A percentile compares a stretch with the other conserved stretches of the same genome.
These are phyloP conservation scores for Cenococcum geophilum DNA, from an alignment of 495 filamentous ascomycete species.

Conservation along the genomic window DNA sequence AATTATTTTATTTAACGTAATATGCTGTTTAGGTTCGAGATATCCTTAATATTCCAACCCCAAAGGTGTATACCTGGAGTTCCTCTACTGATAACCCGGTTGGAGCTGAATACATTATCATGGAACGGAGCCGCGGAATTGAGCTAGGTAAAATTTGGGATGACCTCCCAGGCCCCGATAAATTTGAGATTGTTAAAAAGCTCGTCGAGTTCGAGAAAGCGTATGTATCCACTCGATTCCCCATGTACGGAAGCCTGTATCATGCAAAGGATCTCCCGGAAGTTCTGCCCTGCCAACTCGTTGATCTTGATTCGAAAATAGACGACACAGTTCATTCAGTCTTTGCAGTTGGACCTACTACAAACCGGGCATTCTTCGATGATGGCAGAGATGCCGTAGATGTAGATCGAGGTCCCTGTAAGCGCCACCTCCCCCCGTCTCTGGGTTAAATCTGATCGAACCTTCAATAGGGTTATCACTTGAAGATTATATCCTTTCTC, in stretches of 20 bases:
- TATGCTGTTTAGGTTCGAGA: slow-evolving; percentile 17
- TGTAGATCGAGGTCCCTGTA: slow-evolving; percentile 23
- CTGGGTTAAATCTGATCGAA: too few relatives aligned
- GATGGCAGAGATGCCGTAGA: slow-evolving; percentile 12
- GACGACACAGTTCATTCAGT: slow-evolving; percentile 3
- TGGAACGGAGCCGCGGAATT: slow-evolving; percentile 22
- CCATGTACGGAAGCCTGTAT: slow-evolving; percentile 22
- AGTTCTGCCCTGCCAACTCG: slow-evolving; percentile 1
- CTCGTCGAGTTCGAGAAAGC: slow-evolving; percentile 13
- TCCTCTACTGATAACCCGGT: slow-evolving; percentile 16
- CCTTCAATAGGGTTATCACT: slow-evolving; percentile 16
- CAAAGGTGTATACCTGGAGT: slow-evolving; percentile 24
- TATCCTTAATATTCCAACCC: slow-evolving; percentile 18
- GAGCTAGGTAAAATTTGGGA: slow-evolving; percentile 14
- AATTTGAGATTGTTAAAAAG: slow-evolving; percentile 8
- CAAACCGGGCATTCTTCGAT: slow-evolving; percentile 19
- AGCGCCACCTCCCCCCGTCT: too few relatives aligned
- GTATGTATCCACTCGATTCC: slow-evolving; percentile 11
- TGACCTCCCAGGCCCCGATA: slow-evolving; percentile 11
- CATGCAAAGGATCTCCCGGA: slow-evolving; percentile 18
- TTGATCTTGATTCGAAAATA: slow-evolving; percentile 12
- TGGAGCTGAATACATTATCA: slow-evolving; percentile 29
- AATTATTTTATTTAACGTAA: slow-evolving; percentile 8
- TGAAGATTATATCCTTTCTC: slow-evolving; percentile 16
- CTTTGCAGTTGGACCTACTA: slow-evolving; percentile 24